phyloP scores from a whole-genome alignment of 371 early-diverging fungal species.

The Chytridiales sp. region DNA sequence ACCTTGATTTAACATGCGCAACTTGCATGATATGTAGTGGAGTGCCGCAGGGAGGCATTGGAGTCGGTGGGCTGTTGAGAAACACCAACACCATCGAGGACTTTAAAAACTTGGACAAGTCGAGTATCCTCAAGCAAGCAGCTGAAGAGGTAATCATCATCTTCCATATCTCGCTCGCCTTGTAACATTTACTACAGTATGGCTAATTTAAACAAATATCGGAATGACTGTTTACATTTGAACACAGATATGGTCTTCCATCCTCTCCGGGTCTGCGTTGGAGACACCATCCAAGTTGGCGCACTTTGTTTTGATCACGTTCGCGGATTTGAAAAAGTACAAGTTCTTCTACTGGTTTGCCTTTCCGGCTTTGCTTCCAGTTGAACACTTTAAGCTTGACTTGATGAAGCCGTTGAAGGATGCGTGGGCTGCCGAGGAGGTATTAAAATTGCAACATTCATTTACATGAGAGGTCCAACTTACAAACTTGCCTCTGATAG shows the following conservation, averaged over 20 bases:
- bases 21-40: background rate
- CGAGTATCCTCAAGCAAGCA: slow-evolving; percentile 58
- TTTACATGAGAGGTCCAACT: too few relatives aligned
- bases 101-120: slow-evolving; percentile 77
- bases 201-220: background rate
- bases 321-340: slow-evolving; percentile 92
- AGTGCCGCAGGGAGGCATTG: slow-evolving; percentile 8
- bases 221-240: background rate
- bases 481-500: too few relatives aligned
- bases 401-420: slow-evolving; percentile 7
- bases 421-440: slow-evolving; percentile 10
- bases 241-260: slow-evolving; percentile 65
- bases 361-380: slow-evolving; percentile 73
- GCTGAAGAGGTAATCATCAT: slow-evolving; percentile 59
- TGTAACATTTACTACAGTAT: background rate
- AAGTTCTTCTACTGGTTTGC: slow-evolving; percentile 92
- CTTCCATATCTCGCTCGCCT: too few relatives aligned
- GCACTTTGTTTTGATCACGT: slow-evolving; percentile 74
- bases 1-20: background rate
- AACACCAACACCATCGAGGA: slow-evolving; percentile 94
- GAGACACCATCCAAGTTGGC: slow-evolving; percentile 60
- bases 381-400: slow-evolving; percentile 17
- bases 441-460: too few relatives aligned
- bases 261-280: slow-evolving; percentile 64
- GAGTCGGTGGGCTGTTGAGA: slow-evolving; percentile 58